Base-by-base conservation (phyloP, 2,329 filamentous ascomycete genomes). In the Dothistroma pini region DNA sequence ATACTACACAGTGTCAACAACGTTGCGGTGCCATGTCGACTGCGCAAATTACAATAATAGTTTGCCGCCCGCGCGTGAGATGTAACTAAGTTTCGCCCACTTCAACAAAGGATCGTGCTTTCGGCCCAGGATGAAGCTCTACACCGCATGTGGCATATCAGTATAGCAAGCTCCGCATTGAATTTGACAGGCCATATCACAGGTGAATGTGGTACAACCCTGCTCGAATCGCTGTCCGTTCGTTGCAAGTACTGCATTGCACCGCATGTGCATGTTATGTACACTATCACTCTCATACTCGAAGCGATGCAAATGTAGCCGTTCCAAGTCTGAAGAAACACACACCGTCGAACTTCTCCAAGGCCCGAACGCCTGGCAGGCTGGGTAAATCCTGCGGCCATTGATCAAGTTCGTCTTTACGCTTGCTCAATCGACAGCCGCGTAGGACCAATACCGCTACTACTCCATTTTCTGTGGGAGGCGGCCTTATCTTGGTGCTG, bases 401-500 rank as follows among this genome's bases (percentile, higher is more conserved):
- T 4, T 4, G n/a, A n/a, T 19, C n/a, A 1, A 19, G 41, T 19
- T 25, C 19, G 3, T 49, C 47, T 11, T 51, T n/a, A 35, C 14
- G 12, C 11, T 53, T 16, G 51, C 19, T 32, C 29, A 35, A 21
- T 12, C 29, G 22, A 21, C 16, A 3, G n/a, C 8, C 8, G 31
- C 51, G 4, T 53, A 14, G 11, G 10, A 35, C 51, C 51, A 6
- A 19, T 6, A 35, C n/a, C 31, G n/a, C 9, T 53, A 4, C 1
- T 31, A n/a, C 32, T 44, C 32, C 56, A 14, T 44, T 22, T 44
- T 22, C 32, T n/a, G 34, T 29, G 25, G 9, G 12, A 16, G 29
- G 41, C 38, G 12, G 16, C 16, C 53, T 63, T 55, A 68, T 64
- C 79, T 73, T 49, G 78, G 68, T 66, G 79, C 79, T 54, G 75